Percentiles rank a stretch among this genome's conserved stretches.
Conservation (phyloP, 108 stramenopile species). For the Discostella stelligeroides region DNA sequence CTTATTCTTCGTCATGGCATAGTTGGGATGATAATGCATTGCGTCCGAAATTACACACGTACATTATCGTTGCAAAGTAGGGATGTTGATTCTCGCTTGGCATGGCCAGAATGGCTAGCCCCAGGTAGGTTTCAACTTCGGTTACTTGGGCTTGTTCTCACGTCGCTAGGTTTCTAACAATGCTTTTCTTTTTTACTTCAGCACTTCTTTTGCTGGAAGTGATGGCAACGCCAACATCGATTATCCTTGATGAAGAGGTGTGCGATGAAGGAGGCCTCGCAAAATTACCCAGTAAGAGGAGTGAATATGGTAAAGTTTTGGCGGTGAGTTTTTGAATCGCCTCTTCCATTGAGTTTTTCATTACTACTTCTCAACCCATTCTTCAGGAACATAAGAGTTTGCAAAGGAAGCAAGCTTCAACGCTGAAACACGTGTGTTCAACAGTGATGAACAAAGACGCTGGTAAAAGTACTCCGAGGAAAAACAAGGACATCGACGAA, state of each 20-base stretch:
- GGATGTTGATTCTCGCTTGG: slow-evolving; percentile 12
- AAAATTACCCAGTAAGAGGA: slow-evolving; percentile 25
- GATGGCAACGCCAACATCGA: slow-evolving; percentile 81
- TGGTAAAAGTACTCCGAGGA: slow-evolving; percentile 22
- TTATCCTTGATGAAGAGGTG: slow-evolving; percentile 47
- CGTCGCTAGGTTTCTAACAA: slow-evolving; percentile 37
- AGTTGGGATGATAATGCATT: slow-evolving; percentile 53
- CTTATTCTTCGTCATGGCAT: slow-evolving; percentile 63
- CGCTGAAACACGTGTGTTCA: slow-evolving; percentile 49
- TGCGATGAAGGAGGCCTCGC: slow-evolving; percentile 33
- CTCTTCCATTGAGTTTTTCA: no score
- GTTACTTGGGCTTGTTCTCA: slow-evolving; percentile 17
- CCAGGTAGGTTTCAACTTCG: slow-evolving; percentile 12
- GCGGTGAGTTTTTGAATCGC: slow-evolving; percentile 22
- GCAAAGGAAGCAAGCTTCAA: slow-evolving; percentile 56
- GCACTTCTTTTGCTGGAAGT: slow-evolving; percentile 51
- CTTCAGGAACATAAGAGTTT: slow-evolving; percentile 41
- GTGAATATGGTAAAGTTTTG: slow-evolving; percentile 55
- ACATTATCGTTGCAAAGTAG: slow-evolving; percentile 26
- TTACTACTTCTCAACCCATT: no score
- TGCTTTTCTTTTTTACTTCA: no score
- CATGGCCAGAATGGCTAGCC: slow-evolving; percentile 77
- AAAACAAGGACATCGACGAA: slow-evolving; percentile 36
- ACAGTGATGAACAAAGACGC: slow-evolving; percentile 45
- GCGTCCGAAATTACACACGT: slow-evolving; percentile 46